Conservation (phyloP, 78 protist genomes). For the Dictyostelium discoideum region DNA sequence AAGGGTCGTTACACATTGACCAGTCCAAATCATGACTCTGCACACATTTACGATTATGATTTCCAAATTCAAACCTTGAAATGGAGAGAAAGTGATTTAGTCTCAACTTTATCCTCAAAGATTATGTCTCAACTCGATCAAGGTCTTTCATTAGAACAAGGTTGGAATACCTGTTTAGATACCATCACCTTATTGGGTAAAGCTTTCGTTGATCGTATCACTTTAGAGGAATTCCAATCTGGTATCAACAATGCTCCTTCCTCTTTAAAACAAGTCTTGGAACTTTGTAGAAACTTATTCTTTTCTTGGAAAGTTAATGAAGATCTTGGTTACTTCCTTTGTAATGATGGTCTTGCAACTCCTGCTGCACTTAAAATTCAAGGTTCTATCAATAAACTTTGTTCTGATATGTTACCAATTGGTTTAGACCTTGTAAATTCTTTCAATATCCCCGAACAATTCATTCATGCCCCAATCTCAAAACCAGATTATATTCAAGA, state of each 20-base stretch:
- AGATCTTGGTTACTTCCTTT: slow-evolving; percentile 67
- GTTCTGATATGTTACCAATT: slow-evolving; percentile 69
- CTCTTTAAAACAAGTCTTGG: slow-evolving; percentile 34
- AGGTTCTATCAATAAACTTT: slow-evolving; percentile 24
- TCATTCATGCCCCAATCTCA: slow-evolving; percentile 75
- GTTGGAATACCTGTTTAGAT: slow-evolving; percentile 49
- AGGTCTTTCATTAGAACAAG: slow-evolving; percentile 47
- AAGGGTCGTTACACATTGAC: slow-evolving; percentile 66
- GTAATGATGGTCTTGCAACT: slow-evolving; percentile 55
- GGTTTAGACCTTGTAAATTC: slow-evolving; percentile 69
- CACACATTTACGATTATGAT: neutral
- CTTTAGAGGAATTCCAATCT: slow-evolving; percentile 48
- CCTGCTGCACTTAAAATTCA: slow-evolving; percentile 25
- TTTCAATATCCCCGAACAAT: slow-evolving; percentile 65
- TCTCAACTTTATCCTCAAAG: slow-evolving; percentile 29
- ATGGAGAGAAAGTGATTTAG: slow-evolving; percentile 67
- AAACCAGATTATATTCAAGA: slow-evolving; percentile 61
- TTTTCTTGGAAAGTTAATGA: slow-evolving; percentile 46
- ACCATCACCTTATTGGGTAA: slow-evolving; percentile 36
- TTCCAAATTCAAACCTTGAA: slow-evolving; percentile 73
- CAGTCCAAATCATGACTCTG: slow-evolving; percentile 17
- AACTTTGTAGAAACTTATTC: slow-evolving; percentile 53
- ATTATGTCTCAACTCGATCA: slow-evolving; percentile 50
- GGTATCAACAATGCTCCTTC: slow-evolving; percentile 40
- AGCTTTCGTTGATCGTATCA: slow-evolving; percentile 68